phyloP scores from a whole-genome alignment of 345 rosid species.

The Pugionium dolabratum region DNA sequence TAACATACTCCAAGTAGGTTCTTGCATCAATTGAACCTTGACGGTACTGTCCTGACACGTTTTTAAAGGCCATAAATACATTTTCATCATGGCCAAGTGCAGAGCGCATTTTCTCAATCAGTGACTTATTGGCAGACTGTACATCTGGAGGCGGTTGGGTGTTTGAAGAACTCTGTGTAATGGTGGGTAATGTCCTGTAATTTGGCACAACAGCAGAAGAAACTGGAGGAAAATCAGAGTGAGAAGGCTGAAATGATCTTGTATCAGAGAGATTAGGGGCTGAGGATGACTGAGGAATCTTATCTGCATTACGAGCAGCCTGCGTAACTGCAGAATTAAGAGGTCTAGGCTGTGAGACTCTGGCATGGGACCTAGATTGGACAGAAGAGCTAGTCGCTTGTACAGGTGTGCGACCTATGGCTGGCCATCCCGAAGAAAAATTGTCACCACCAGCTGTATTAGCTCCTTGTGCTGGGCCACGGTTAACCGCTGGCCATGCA shows the following conservation, averaged over 20 bases:
- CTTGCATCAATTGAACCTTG: constrained; percentile 67
- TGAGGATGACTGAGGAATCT: constrained; percentile 68
- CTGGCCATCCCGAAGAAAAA: constrained; percentile 65
- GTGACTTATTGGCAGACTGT: constrained; percentile 73
- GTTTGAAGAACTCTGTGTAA: constrained; percentile 24
- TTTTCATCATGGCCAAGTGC: constrained; percentile 76
- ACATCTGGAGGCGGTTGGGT: constrained; percentile 49
- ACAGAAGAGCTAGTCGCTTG: constrained; percentile 43
- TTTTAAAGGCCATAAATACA: constrained; percentile 63
- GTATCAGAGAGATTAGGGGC: constrained; percentile 64
- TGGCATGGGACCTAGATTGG: constrained; percentile 33
- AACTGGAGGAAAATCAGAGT: constrained; percentile 79
- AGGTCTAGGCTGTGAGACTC: constrained; percentile 28
- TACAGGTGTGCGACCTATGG: constrained; percentile 45
- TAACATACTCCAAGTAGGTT: constrained; percentile 65
- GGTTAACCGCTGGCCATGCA: constrained; percentile 63
- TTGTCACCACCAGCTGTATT: constrained; percentile 35
- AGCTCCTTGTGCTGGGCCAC: constrained; percentile 38
- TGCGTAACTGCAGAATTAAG: constrained; percentile 35
- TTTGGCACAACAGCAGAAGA: constrained; percentile 46
- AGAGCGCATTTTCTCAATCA: constrained; percentile 77
- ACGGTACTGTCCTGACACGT: constrained; percentile 74
- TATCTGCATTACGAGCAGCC: constrained; percentile 41
- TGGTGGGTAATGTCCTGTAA: constrained; percentile 42
- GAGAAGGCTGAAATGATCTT: constrained; percentile 39